phyloP scores from a whole-genome alignment of 208 protist species.

The Crithidia thermophila region DNA sequence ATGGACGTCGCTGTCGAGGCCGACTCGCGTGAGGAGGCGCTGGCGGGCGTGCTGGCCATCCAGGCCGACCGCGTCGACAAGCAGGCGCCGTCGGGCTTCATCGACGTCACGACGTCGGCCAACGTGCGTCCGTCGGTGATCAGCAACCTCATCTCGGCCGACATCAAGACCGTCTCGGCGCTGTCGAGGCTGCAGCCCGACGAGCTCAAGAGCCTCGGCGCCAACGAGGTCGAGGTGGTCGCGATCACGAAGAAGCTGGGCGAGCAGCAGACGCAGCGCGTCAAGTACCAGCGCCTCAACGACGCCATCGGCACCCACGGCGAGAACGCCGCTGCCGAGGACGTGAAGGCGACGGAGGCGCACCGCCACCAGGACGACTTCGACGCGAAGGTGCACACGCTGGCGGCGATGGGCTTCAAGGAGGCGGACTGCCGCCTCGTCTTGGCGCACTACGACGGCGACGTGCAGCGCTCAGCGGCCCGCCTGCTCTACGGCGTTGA shows the following conservation, averaged over 20 bases:
- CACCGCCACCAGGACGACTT: conserved; percentile 48
- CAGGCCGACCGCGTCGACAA: conserved; percentile 65
- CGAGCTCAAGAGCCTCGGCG: conserved; percentile 62
- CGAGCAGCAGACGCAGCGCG: conserved; percentile 51
- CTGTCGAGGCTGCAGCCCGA: conserved; percentile 57
- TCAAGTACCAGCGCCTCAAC: conserved; percentile 57
- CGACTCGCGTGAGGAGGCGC: conserved; percentile 52
- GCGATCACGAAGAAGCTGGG: conserved; percentile 58
- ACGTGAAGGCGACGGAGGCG: conserved; percentile 39
- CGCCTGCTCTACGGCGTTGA: conserved; percentile 66
- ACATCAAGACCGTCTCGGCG: conserved; percentile 62
- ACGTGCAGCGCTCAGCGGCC: conserved; percentile 66
- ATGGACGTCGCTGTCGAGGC: conserved; percentile 68
- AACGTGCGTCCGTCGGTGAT: conserved; percentile 51
- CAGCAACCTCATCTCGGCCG: conserved; percentile 50
- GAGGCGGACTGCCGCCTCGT: conserved; percentile 44
- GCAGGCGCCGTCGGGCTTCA: conserved; percentile 49
- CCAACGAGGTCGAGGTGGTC: conserved; percentile 65
- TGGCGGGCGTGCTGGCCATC: conserved; percentile 56
- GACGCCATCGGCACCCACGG: conserved; percentile 50
- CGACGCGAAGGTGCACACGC: conserved; percentile 48
- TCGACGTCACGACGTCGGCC: conserved; percentile 59
- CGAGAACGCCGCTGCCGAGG: conserved; percentile 31
- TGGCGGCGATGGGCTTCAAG: conserved; percentile 66
- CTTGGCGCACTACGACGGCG: conserved; percentile 83